Base-by-base conservation (phyloP, 805 yeast genomes). In the Kuraishia capsulata region DNA sequence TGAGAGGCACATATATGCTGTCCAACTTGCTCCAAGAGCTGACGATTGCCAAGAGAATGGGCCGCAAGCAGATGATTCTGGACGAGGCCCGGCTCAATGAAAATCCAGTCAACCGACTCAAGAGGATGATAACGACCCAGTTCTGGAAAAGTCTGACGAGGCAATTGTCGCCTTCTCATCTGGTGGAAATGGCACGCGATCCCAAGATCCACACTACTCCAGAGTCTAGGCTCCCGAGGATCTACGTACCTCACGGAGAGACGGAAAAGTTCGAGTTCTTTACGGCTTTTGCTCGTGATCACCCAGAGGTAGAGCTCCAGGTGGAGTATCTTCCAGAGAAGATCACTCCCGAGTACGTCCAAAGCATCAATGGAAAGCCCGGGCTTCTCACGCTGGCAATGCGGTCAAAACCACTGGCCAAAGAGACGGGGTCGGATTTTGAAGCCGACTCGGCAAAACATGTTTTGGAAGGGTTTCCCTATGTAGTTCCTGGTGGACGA, bases 401-500 rank as follows among this genome's bases (percentile, higher is more conserved):
- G 67, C 70, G 69, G 43, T 71, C 56, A 17, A 50, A 8, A 11
- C 31, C 31, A 9, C 42, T 28, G 63, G 56, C 32, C 77, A 78
- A 46, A 77, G 81, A 5, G 51, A 62, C 3, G 70, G 1, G 73
- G 77, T 40, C 72, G 73, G 30, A 54, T 53, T 14, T 65, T 70
- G n/a, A n/a, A n/a, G n/a, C n/a, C n/a, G n/a, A n/a, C n/a, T n/a
- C n/a, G n/a, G n/a, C n/a, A n/a, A n/a, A n/a, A n/a, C n/a, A n/a
- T n/a, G 11, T 49, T 23, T 13, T 81, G 35, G 65, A 71, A 30
- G 86, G 88, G 17, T 78, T 72, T 51, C 96, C 95, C 0, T 90
- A 90, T 57, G 83, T 86, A 14, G 97, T 90, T 19, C 98, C 98
- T 1, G 98, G 98, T 14, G 97, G 98, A 18, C 68, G 98, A 45